Conservation (phyloP, 1,284 basidiomycete genomes). For the Bondarzewia mesenterica region DNA sequence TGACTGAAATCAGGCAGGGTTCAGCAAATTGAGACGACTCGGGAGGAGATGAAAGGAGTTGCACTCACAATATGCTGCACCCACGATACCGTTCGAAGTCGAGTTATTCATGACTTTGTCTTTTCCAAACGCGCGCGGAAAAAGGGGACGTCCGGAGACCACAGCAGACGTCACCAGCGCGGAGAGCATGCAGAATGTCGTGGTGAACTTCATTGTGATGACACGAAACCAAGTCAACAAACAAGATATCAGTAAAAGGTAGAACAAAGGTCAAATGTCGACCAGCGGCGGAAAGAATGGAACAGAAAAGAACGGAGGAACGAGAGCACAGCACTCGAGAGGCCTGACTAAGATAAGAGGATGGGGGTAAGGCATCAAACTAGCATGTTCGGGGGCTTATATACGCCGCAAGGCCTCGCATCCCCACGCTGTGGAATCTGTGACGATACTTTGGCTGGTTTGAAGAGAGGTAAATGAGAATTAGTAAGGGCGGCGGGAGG, state of each 20-base stretch:
- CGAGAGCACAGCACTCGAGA: neutral
- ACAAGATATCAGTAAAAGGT: neutral
- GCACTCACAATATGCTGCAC: slow-evolving; percentile 9
- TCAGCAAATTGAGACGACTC: neutral
- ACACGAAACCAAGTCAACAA: neutral
- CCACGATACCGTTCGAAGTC: slow-evolving; percentile 2
- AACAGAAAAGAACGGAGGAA: neutral
- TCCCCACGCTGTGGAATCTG: no score
- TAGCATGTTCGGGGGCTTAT: neutral
- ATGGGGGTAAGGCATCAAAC: neutral
- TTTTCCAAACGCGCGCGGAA: neutral
- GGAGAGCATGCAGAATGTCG: slow-evolving; percentile 1
- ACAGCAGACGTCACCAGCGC: neutral
- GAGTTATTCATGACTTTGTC: slow-evolving; percentile 3
- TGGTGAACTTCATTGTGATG: slow-evolving; percentile 5
- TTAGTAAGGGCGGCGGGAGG: no score
- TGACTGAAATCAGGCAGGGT: slow-evolving; percentile 1
- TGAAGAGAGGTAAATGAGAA: no score
- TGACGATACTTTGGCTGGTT: no score
- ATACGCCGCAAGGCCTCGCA: neutral
- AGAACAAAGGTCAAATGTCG: neutral
- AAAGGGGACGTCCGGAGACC: slow-evolving; percentile 3
- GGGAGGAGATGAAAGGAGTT: neutral
- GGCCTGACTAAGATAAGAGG: neutral
- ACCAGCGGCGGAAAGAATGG: neutral